A percentile compares a stretch with the other conserved stretches of the same genome.
Conservation (phyloP, 352 stramenopile genomes). For the Phytopythium oedochilum region DNA sequence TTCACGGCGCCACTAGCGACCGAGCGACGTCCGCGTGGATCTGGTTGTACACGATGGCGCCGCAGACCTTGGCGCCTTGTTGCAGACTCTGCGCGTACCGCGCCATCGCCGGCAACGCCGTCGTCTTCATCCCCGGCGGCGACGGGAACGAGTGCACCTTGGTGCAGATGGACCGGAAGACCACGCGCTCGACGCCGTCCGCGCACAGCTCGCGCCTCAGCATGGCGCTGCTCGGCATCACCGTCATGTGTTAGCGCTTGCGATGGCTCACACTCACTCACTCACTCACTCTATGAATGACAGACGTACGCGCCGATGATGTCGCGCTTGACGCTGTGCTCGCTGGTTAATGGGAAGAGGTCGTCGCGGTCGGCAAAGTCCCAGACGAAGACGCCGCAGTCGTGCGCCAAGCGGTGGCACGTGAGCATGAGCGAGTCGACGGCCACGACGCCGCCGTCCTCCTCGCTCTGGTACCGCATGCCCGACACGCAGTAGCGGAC, state of each 20-base stretch:
- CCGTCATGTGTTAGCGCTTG: too few species aligned
- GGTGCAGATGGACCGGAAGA: conserved; percentile 27
- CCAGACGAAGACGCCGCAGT: conserved; percentile 22
- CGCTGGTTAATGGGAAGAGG: conserved; percentile 16
- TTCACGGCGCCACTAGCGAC: not conserved
- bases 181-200: conserved; percentile 25
- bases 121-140: too few species aligned
- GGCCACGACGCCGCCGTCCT: conserved; percentile 16
- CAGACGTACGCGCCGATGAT: conserved; percentile 27
- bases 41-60: conserved; percentile 33
- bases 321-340: conserved; percentile 25
- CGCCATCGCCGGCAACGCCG: conserved; percentile 9
- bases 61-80: conserved; percentile 26
- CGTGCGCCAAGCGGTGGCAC: conserved; percentile 19
- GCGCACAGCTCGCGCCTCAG: conserved; percentile 24
- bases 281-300: too few species aligned
- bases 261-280: too few species aligned
- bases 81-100: conserved; percentile 24
- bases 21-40: conserved; percentile 25
- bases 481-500: conserved; percentile 39
- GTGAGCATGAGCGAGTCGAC: conserved; percentile 22
- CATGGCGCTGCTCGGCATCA: conserved; percentile 27
- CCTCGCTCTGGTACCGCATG: conserved; percentile 23
- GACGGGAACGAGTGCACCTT: conserved; percentile 25
- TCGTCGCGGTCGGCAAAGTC: conserved; percentile 31